Base-by-base conservation (phyloP, 2,329 filamentous ascomycete genomes). In the Penicillium paneum region DNA sequence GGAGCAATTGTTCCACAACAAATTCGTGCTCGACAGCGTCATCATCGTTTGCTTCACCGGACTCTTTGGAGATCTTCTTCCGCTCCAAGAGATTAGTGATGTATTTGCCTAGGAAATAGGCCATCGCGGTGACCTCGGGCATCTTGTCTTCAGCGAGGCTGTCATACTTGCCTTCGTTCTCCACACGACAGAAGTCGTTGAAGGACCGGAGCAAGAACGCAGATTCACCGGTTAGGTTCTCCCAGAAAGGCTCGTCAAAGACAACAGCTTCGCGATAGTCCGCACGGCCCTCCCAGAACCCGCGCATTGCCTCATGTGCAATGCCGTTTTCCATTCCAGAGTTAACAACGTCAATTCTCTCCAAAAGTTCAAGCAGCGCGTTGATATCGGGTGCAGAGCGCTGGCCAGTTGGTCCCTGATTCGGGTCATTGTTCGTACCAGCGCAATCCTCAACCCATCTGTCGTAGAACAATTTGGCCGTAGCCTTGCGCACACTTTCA, bases 401-500 rank as follows among this genome's bases (percentile, higher is more conserved):
- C 43, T 79, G 78, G 21, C 63, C 67, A 15, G 66, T 64, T 15
- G 75, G 75, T 5, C 81, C 79, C 44, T 81, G 81, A 29, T 82
- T 82, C 10, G 81, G 76, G 36, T 84, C 83, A 17, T 80, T 79
- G 35, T 86, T 82, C 1, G 83, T 79, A 2, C 87, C 87, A 6
- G 89, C 91, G 65, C 92, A 97, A 67, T 97, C 91, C 68, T 97
- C 93, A 57, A 99, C 93, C 94, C 94, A 99, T n/a, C 91, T 85
- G 68, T 97, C 92, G 57, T 89, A 86, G 76, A 99, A 99, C 7
- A 97, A 79, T 42, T 90, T 87, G 8, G 89, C 91, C 3, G 94
- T 90, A 8, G 93, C 93, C 71, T 96, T 96, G 49, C 92, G 86
- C 12, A 99, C 94, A 63, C 89, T 91, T 62, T 97, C 93, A 63